Conservation (phyloP, 2,329 filamentous ascomycete species). For the Coniochaeta pulveracea region DNA sequence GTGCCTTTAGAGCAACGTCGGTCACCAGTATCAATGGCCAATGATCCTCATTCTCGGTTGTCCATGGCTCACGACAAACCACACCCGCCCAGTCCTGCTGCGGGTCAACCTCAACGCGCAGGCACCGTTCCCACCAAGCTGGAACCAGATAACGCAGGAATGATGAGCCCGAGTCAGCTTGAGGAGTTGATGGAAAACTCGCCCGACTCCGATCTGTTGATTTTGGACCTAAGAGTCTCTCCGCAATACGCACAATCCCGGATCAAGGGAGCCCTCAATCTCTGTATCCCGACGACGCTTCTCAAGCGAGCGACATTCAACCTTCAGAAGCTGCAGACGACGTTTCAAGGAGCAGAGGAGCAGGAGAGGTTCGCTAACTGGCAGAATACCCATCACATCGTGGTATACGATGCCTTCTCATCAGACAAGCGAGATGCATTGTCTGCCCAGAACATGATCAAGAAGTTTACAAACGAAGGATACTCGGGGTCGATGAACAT, state of each 20-base stretch:
- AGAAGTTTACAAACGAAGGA: constrained; percentile 81
- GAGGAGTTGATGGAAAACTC: constrained; percentile 40
- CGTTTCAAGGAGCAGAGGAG: constrained; percentile 63
- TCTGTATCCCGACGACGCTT: constrained; percentile 91
- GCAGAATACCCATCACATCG: constrained; percentile 61
- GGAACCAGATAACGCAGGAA: constrained; percentile 31
- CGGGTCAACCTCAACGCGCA: constrained; percentile 21
- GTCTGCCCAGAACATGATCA: constrained; percentile 75
- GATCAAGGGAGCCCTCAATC: constrained; percentile 71
- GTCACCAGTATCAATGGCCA: constrained; percentile 24
- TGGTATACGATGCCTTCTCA: constrained; percentile 79
- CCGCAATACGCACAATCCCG: constrained; percentile 69
- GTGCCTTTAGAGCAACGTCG: too few relatives aligned
- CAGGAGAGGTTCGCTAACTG: constrained; percentile 66
- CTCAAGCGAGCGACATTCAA: constrained; percentile 87
- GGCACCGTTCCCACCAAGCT: constrained; percentile 41
- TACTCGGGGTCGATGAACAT: constrained; percentile 66
- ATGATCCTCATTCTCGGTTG: constrained; percentile 41
- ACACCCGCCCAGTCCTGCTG: constrained; percentile 25
- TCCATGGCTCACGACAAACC: constrained; percentile 38
- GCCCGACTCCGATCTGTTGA: constrained; percentile 36
- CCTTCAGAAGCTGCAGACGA: constrained; percentile 75
- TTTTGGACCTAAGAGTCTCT: constrained; percentile 79
- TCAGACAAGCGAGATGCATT: constrained; percentile 69
- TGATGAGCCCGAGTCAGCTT: constrained; percentile 44